phyloP scores from a whole-genome alignment of 441 rosid species.

The Bocquillonia castaneifolia region DNA sequence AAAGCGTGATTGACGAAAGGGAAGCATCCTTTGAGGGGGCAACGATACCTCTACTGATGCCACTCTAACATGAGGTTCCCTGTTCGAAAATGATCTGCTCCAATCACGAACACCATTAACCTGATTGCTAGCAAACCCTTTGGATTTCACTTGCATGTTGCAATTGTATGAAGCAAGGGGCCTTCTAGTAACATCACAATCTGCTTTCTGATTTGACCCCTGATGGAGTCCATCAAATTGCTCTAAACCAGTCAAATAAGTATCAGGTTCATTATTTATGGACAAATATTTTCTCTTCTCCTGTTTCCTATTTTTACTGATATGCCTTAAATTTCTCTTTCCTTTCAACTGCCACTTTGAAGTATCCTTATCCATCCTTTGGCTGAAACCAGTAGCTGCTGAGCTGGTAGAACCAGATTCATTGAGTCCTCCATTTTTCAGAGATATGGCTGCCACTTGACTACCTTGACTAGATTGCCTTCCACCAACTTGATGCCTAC shows the following conservation, averaged over 20 bases:
- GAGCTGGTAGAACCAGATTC: constrained; percentile 43
- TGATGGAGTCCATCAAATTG: constrained; percentile 35
- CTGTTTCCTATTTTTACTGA: constrained; percentile 50
- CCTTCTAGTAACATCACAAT: constrained; percentile 27
- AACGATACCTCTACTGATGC: constrained; percentile 30
- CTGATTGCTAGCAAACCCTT: constrained; percentile 27
- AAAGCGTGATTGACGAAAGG: constrained; percentile 56
- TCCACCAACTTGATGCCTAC: constrained; percentile 39
- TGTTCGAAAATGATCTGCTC: constrained; percentile 33
- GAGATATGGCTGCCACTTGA: constrained; percentile 38
- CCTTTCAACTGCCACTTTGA: constrained; percentile 93
- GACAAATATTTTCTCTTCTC: constrained; percentile 42
- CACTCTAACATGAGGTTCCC: constrained; percentile 34
- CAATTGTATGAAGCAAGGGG: constrained; percentile 18
- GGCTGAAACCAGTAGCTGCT: constrained; percentile 35
- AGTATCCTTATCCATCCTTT: constrained; percentile 60
- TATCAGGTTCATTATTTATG: constrained; percentile 37
- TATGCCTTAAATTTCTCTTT: constrained; percentile 85
- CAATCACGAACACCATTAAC: constrained; percentile 30
- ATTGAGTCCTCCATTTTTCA: constrained; percentile 39
- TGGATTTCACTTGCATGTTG: constrained; percentile 21
- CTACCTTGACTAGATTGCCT: constrained; percentile 41
- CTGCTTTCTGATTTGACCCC: constrained; percentile 33
- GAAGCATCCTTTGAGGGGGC: constrained; percentile 48
- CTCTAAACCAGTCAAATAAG: constrained; percentile 31